Base-by-base conservation (phyloP, 2,329 filamentous ascomycete genomes). In the Neurospora sp. region DNA sequence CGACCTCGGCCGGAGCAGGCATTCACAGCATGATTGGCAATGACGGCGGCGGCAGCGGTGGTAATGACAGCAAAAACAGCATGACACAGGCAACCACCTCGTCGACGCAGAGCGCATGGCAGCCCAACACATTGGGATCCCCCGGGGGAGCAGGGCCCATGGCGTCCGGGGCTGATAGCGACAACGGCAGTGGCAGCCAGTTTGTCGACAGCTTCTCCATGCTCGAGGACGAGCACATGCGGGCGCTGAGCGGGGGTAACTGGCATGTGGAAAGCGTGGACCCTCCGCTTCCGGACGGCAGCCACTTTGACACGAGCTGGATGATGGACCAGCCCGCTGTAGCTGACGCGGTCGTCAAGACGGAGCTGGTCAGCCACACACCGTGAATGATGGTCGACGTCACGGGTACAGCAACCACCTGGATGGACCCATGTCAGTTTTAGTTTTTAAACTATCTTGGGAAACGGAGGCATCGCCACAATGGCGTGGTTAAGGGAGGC, bases 281-380 rank as follows among this genome's bases (percentile, higher is more conserved):
- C 52, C 52, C 52, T 62, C 66, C 73, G 6, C 69, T 75, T 6
- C 72, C 75, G 8, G 71, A 74, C 2, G 66, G 69, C 8, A 71
- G 72, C 4, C 73, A 77, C 40, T 75, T 73, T 69, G 77, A 77
- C 70, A 74, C 68, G 19, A 73, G 69, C 67, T 76, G 75, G 75
- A 62, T 70, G 66, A 3, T 74, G 75, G 19, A 69, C 71, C 40
- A 43, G 33, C 43, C 33, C 19, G n/a, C n/a, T 17, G 33, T n/a
- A n/a, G 19, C 41, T 37, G 52, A 36, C 10, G 28, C 39, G 12
- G 41, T 36, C 36, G 39, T 41, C 37, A 33, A 40, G 38, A 43
- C 8, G 38, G 66, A 57, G 17, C 38, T 40, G 43, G 23, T 15
- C 52, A 41, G 40, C 28, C 52, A 62, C 15, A 62, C 52, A 28